Evolutionary conservation across 140 eudicot species (phyloP), one percentile per base, ranked within the genome.

Genomic region (Stevia rebaudiana): DNA sequence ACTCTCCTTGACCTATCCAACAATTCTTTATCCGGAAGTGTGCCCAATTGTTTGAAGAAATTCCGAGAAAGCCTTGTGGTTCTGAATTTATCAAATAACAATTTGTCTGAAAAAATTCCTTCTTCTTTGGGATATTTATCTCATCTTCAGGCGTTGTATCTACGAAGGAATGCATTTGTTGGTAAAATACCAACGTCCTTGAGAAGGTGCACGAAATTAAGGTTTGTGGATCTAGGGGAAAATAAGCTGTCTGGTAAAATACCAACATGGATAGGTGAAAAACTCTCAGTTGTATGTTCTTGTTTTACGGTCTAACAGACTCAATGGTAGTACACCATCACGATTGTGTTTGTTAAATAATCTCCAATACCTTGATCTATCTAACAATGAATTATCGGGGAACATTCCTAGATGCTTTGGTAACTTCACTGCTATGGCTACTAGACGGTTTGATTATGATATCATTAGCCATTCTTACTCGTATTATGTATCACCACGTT

Each of bases 191-290:
- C 78, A 0, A 0, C 2, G 17, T 67, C 78, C 39, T 55, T 73
- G 30, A 44, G 58, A 42, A 63, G 62, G 11, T 62, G 71, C 61
- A 48, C 46, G 53, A 22, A 8, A 7, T 36, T 76, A n/a, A 65
- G 9, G 22, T 64, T 69, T 39, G 19, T 44, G 6, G 71, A 76
- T 69, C 19, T 69, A 2, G 80, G 76, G 30, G 51, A 21, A 24
- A 76, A 70, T 37, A 70, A 28, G 46, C 41, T 64, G 0, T 25
- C 40, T 2, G 71, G 76, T 17, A 48, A 19, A 10, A 54, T 75
- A 35, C 85, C 83, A 3, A 1, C 51, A 9, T 83, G 89, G 83
- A 65, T 73, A 0, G 81, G 85, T 13, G 52, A 61, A 47, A 61
- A 17, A 4, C 50, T 76, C 8, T 5, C 37, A 0, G 16, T 5